Percentiles rank a stretch among this genome's conserved stretches.
These are phyloP conservation scores for Haberlea rhodopensis DNA, from an alignment of 257 asterid genomes.

Conservation along the genomic window DNA sequence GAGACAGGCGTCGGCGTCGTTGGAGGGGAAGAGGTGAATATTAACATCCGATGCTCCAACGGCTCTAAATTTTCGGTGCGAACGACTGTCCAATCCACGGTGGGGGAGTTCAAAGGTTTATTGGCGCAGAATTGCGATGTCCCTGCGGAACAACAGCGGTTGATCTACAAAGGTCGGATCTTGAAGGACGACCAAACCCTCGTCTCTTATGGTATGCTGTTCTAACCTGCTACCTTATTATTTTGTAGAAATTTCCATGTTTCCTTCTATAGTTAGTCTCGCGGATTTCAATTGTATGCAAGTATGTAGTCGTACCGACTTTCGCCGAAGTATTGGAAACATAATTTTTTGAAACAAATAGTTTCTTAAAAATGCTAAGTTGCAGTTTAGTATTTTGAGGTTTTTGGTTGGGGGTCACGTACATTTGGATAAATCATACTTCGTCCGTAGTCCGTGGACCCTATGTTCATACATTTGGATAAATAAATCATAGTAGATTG, in stretches of 20 bases:
- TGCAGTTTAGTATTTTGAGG: not conserved
- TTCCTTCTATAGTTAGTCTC: no score
- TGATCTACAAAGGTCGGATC: slow-evolving; percentile 65
- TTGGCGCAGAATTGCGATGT: slow-evolving; percentile 47
- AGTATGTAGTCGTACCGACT: no score
- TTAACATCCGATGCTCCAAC: slow-evolving; percentile 62
- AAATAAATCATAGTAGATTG: not conserved
- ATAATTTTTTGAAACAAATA: no score
- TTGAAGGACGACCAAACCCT: slow-evolving; percentile 66
- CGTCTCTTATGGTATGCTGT: slow-evolving; percentile 41
- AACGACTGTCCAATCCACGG: slow-evolving; percentile 49
- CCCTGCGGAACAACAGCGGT: slow-evolving; percentile 51
- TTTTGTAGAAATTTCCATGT: no score
- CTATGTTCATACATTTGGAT: not conserved
- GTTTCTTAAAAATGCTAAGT: no score
- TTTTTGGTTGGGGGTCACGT: not conserved
- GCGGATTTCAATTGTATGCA: no score
- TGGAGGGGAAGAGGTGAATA: slow-evolving; percentile 44
- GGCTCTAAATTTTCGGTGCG: slow-evolving; percentile 61
- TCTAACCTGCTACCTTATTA: no score
- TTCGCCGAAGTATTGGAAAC: no score
- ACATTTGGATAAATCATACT: not conserved
- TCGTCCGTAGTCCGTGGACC: not conserved
- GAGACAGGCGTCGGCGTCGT: slow-evolving; percentile 39
- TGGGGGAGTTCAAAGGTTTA: slow-evolving; percentile 48